Base-by-base conservation (phyloP, 345 rosid genomes). In the rapeseed (Brassica napus) region DNA sequence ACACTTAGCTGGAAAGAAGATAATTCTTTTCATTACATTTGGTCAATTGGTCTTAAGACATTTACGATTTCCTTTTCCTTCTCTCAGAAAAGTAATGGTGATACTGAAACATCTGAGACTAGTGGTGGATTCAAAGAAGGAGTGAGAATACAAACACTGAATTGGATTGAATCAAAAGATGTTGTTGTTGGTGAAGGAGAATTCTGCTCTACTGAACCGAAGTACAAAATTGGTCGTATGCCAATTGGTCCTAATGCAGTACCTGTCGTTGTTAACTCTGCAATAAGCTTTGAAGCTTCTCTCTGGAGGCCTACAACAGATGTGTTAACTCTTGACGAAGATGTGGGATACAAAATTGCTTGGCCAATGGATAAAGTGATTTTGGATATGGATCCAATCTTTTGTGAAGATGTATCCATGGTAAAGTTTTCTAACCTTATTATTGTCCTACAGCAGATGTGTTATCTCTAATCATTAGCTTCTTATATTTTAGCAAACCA, bases 171-270 rank as follows among this genome's bases (percentile, higher is more conserved):
- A 0, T 37, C 54, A 65, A 14, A 1, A 65, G 54, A 65, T 8
- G 54, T 65, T 1, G 54, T 65, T 65, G 1, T 37, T 65, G 54
- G 54, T 37, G 69, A 7, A 16, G 31, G 31, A 31, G 73, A 54
- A 52, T 54, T 69, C 2, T 16, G 24, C 8, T 14, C n/a, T 52
- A 28, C 1, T 52, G 63, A 52, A 69, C 62, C 28, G 35, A 4
- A 5, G 44, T 54, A 69, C 63, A 69, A 52, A 30, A 69, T 69
- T 69, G 47, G 15, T 30, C 4, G 44, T 15, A 6, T 69, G 15
- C 73, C 44, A 10, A 52, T 54, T 30, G 62, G 73, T 69, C 62
- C 44, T n/a, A 69, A 54, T 52, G 73, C 55, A n/a, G 8, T 44
- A 35, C 58, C 12, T 69, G 14, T 69, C 9, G 0, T 69, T 42